Percentiles rank a stretch among this genome's conserved stretches.
phyloP scores from a whole-genome alignment of 108 stramenopile genomes.

The Poteriospumella lacustris region DNA sequence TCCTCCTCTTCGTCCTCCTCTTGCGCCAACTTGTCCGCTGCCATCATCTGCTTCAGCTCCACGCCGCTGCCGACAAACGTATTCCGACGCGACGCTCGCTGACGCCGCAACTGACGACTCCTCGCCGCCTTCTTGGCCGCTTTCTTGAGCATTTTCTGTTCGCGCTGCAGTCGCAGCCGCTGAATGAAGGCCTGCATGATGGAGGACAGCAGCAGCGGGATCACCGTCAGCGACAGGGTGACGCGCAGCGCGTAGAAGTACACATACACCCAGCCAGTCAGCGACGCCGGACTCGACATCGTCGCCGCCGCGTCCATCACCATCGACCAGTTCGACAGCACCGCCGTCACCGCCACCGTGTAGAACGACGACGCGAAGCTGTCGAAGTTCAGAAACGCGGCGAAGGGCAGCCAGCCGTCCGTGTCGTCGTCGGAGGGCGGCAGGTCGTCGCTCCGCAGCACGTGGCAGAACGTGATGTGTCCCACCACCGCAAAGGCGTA shows the following conservation, averaged over 20 bases:
- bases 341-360: background rate
- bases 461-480: background rate
- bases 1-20: too few relatives aligned
- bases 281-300: background rate
- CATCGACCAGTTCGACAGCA: background rate
- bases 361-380: background rate
- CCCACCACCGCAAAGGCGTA: background rate
- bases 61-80: background rate
- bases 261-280: background rate
- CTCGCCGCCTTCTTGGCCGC: background rate
- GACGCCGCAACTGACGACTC: background rate
- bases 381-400: background rate
- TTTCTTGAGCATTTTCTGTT: background rate
- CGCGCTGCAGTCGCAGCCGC: background rate
- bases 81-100: background rate
- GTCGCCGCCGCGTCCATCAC: background rate
- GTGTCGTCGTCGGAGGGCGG: background rate
- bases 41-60: background rate
- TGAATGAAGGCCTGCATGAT: conserved; percentile 26
- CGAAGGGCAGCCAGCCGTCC: background rate
- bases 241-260: background rate
- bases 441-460: background rate
- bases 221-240: background rate
- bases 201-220: background rate
- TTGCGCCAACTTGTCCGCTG: too few relatives aligned